Base-by-base conservation (phyloP, 2,329 filamentous ascomycete genomes). In the Aspergillus tamarii region DNA sequence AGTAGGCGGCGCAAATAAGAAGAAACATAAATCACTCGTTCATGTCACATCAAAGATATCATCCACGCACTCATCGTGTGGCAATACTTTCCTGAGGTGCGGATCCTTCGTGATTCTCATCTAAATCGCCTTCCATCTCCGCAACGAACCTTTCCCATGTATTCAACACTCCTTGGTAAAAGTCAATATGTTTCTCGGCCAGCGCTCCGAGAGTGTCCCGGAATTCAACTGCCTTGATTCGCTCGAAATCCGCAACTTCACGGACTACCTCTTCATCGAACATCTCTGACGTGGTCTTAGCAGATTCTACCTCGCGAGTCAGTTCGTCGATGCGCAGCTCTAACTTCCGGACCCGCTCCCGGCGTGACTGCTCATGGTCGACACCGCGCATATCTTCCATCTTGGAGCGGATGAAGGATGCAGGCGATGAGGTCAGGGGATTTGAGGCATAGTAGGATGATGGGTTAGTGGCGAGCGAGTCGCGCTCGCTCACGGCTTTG, bases 191-290 rank as follows among this genome's bases (percentile, higher is more conserved):
- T 21, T 92, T 89, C 73, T 94, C 90, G 0, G 94, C 93, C 56
- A 99, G 80, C 3, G 88, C 89, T 2, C 92, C 93, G 57, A 99
- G 84, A 70, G 95, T 94, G 67, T 90, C 87, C 77, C 92, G 92
- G 79, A 99, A 96, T 83, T 99, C 94, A 48, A 92, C 84, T 45
- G 92, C 89, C 84, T 99, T 99, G 84, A 98, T 98, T 62, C 94
- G 87, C 81, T 99, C 95, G 80, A 99, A 99, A 75, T 97, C 94
- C 23, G 87, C 86, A 0, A 97, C 92, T 77, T 99, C 95, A 73
- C 92, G 91, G 50, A 98, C 91, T 1, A 97, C 94, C 79, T 97
- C 93, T 75, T 97, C 94, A 78, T 97, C 95, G 73, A 99, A 99
- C 75, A 93, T 90, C 78, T 98, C 93, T 57, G 90, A 93, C 16